phyloP scores from a whole-genome alignment of 805 yeast genomes.

The Lachancea sp. region DNA sequence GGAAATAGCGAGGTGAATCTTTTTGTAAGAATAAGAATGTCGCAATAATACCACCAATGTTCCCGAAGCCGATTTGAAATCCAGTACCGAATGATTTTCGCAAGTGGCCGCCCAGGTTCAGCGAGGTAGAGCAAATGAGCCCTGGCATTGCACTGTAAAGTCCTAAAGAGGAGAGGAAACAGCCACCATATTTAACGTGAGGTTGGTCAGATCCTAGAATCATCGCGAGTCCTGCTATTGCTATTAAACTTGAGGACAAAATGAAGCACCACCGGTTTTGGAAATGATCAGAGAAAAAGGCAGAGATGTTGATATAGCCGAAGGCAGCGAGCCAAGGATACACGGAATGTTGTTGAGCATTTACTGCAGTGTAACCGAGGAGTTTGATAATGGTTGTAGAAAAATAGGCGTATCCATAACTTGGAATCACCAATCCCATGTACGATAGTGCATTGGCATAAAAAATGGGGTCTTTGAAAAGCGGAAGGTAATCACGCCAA shows the following conservation, averaged over 20 bases:
- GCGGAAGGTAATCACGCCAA: conserved; percentile 8
- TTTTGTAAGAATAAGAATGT: conserved; percentile 3
- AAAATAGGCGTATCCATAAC: conserved; percentile 7
- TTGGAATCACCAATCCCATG: conserved; percentile 2
- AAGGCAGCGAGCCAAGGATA: conserved; percentile 7
- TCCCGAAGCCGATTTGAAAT: conserved; percentile 7
- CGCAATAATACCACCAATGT: conserved; percentile 7
- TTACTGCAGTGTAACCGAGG: conserved; percentile 5
- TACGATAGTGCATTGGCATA: conserved; percentile 6
- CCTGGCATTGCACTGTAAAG: conserved; percentile 7
- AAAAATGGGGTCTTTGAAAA: conserved; percentile 7
- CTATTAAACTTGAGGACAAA: conserved; percentile 2
- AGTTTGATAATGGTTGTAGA: conserved; percentile 5
- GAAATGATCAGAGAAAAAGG: conserved; percentile 6
- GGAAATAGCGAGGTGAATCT: conserved; percentile 3
- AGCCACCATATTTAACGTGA: conserved; percentile 6
- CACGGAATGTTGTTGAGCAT: conserved; percentile 6
- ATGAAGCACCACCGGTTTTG: conserved; percentile 6
- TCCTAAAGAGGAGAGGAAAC: conserved; percentile 5
- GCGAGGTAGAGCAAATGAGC: conserved; percentile 4
- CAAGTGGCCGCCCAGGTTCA: conserved; percentile 5
- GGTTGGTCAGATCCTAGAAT: conserved; percentile 2
- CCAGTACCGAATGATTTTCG: conserved; percentile 6
- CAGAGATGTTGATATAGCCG: conserved; percentile 4
- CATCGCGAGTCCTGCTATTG: conserved; percentile 7